Evolutionary conservation across 208 protist genomes (phyloP).

Genomic region (Crithidia fasciculata): DNA sequence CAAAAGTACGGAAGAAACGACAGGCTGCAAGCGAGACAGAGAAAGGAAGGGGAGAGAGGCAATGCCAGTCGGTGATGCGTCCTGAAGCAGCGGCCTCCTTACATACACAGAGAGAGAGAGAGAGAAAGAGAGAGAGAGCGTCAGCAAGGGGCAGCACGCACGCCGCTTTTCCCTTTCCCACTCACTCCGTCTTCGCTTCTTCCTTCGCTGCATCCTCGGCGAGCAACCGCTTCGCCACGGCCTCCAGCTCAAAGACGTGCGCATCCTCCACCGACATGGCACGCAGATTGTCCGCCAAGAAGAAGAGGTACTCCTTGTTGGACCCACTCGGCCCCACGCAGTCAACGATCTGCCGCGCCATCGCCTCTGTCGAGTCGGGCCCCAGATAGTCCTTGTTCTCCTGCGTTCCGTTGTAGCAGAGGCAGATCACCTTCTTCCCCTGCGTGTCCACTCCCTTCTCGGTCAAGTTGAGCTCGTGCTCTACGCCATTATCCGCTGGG

Average conservation of each 20-base stretch:
- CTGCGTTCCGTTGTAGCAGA: conserved; percentile 81
- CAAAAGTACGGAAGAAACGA: no score
- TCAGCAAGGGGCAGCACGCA: not conserved
- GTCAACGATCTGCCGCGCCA: conserved; percentile 71
- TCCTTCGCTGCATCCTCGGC: conserved; percentile 11
- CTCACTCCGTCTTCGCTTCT: conserved; percentile 10
- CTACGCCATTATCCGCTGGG: conserved; percentile 2
- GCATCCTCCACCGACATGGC: conserved; percentile 52
- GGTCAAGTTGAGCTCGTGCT: conserved; percentile 23
- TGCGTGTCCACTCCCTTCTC: conserved; percentile 24
- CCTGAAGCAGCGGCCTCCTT: not conserved
- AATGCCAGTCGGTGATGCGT: no score
- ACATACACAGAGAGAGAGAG: not conserved
- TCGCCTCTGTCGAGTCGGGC: conserved; percentile 49
- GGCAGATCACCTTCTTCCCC: conserved; percentile 41
- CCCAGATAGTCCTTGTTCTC: conserved; percentile 77
- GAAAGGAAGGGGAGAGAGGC: not conserved
- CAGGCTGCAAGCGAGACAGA: not conserved
- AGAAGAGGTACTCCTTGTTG: conserved; percentile 83
- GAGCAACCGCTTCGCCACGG: conserved; percentile 38
- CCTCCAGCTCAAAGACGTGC: conserved; percentile 82
- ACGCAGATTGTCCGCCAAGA: conserved; percentile 56
- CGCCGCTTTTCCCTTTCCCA: not conserved
- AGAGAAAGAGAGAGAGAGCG: no score
- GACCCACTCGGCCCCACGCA: conserved; percentile 59